Evolutionary conservation across 306 rosid species (phyloP), one percentile per base, ranked within the genome.

Genomic region (Dryas alaskensis): DNA sequence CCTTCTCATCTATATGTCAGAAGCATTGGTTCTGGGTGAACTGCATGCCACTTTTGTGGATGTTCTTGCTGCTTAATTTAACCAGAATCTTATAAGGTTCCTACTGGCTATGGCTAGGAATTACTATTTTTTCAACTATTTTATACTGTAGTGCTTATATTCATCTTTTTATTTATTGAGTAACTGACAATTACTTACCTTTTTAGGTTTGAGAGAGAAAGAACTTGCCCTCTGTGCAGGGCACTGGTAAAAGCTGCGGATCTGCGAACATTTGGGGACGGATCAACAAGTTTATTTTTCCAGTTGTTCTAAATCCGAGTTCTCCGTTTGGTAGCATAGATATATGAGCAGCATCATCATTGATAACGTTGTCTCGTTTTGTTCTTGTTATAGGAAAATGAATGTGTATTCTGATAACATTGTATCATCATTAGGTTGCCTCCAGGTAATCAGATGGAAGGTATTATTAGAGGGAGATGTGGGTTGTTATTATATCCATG

Each of bases 181-280:
- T 37, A 62, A 73, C 49, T 3, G 59, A 49, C 31, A 46, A 31
- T 4, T 62, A 10, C 78, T 72, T 48, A 14, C 60, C 25, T 81
- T 83, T 80, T 81, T 87, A 94, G 97, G 98, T 88, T 94, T 78
- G 98, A 91, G 78, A 89, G 98, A 82, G 97, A 88, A 79, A 78
- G 97, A 73, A 91, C 96, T 64, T 91, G 98, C 84, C 98, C 98
- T 52, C 67, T 91, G 39, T 94, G 98, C 87, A 79, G 98, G 76
- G 92, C 95, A 10, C 47, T 84, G 83, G 91, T 94, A 16, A 91
- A 88, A 81, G 84, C 88, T 51, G 92, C 90, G 11, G 92, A 88
- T 77, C 72, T 89, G 60, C 77, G 85, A 70, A 85, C 98, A 50
- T 94, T 84, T 45, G 92, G 97, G 62, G 97, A 94, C 37, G 97